These are phyloP conservation scores for Stentor coeruleus DNA, from an alignment of 73 alveolate species.

Conservation along the genomic window DNA sequence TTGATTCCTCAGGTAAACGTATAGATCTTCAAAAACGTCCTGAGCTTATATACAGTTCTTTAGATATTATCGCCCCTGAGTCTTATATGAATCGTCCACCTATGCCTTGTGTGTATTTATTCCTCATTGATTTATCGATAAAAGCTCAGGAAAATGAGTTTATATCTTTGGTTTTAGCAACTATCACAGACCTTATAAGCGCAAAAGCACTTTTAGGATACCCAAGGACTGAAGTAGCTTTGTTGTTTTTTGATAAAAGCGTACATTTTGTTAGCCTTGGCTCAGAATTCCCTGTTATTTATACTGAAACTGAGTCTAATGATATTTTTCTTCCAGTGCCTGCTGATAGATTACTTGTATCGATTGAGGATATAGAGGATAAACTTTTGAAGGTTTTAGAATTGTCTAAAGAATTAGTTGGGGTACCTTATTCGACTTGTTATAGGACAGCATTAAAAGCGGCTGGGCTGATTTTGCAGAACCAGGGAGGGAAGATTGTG, in stretches of 20 bases:
- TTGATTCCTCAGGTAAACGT: constrained; percentile 54
- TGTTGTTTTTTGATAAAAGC: constrained; percentile 79
- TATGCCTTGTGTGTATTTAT: constrained; percentile 85
- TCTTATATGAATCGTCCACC: constrained; percentile 87
- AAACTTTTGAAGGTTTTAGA: constrained; percentile 55
- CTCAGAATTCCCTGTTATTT: constrained; percentile 74
- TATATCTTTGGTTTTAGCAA: constrained; percentile 52
- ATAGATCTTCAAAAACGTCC: constrained; percentile 69
- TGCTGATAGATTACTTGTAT: constrained; percentile 68
- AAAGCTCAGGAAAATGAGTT: constrained; percentile 80
- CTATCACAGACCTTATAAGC: constrained; percentile 67
- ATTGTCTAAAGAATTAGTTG: constrained; percentile 41
- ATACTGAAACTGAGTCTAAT: constrained; percentile 67
- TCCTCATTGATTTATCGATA: constrained; percentile 87
- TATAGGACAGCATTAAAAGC: constrained; percentile 56
- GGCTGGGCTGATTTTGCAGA: constrained; percentile 33
- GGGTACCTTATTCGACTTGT: constrained; percentile 34
- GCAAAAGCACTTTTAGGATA: constrained; percentile 64
- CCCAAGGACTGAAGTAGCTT: constrained; percentile 67
- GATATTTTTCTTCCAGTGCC: constrained; percentile 81
- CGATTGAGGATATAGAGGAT: constrained; percentile 76
- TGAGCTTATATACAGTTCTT: constrained; percentile 82
- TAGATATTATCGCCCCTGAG: constrained; percentile 77
- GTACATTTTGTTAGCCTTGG: constrained; percentile 83
- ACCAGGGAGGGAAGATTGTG: constrained; percentile 67